Evolutionary conservation across 768 basidiomycete species (phyloP).

Genomic region (Tulasnella sp.): DNA sequence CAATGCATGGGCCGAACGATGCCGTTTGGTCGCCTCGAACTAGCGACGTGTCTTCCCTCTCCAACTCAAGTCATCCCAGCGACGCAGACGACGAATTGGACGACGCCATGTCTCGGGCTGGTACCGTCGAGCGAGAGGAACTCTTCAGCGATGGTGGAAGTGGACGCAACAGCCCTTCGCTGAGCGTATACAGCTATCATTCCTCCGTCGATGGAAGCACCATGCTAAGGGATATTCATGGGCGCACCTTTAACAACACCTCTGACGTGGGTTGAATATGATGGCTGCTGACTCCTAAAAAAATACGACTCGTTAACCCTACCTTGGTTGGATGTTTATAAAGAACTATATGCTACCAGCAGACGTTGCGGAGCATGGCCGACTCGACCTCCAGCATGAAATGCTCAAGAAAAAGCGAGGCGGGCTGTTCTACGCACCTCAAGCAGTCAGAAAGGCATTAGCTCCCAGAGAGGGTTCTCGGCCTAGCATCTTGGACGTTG

Average conservation of each 20-base stretch:
- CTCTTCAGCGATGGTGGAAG: not conserved
- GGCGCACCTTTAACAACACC: not conserved
- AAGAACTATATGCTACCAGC: not conserved
- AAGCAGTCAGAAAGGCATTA: not conserved
- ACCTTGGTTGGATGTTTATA: too few relatives aligned
- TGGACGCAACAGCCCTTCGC: not conserved
- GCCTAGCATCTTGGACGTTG: not conserved
- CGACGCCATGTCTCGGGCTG: not conserved
- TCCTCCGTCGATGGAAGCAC: not conserved
- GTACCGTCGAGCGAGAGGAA: not conserved
- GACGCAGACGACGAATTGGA: not conserved
- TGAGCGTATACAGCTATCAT: not conserved
- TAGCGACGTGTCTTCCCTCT: not conserved
- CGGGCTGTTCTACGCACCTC: slow-evolving; percentile 34
- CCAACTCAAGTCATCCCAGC: not conserved
- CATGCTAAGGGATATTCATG: not conserved
- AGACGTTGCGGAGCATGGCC: slow-evolving; percentile 34
- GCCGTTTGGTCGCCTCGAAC: not conserved
- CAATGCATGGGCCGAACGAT: too few relatives aligned
- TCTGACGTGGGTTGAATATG: not conserved
- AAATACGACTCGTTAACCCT: too few relatives aligned
- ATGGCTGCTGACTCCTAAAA: too few relatives aligned
- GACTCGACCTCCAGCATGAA: slow-evolving; percentile 37
- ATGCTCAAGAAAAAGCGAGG: slow-evolving; percentile 35
- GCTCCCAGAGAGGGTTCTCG: not conserved